phyloP scores from a whole-genome alignment of 192 early-diverging fungal species.

The Physocladia obscura region DNA sequence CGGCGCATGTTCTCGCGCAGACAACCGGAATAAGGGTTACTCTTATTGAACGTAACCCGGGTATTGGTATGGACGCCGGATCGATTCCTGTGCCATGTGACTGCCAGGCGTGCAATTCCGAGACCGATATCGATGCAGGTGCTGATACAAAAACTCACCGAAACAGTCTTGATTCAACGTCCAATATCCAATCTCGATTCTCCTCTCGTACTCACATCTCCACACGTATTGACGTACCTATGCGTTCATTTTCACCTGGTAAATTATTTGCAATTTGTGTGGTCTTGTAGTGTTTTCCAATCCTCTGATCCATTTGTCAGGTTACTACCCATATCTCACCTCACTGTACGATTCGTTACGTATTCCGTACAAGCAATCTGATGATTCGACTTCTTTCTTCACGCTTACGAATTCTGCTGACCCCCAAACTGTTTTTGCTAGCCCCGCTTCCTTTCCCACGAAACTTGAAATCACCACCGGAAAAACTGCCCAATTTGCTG shows the following conservation, averaged over 20 bases:
- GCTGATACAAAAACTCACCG: neutral
- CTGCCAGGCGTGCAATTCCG: conserved; percentile 15
- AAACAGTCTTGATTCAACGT: neutral
- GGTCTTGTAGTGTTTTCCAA: neutral
- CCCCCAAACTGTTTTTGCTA: conserved; percentile 2
- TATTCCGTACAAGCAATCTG: conserved; percentile 30
- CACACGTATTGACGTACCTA: conserved; percentile 54
- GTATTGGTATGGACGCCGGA: conserved; percentile 49
- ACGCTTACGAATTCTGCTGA: neutral
- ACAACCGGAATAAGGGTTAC: neutral
- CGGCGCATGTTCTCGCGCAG: conserved; percentile 43
- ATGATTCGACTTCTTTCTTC: conserved; percentile 48
- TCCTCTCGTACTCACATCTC: too few relatives aligned
- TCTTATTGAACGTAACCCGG: conserved; percentile 5
- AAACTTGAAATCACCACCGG: conserved; percentile 1
- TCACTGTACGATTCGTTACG: conserved; percentile 38
- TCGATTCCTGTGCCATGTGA: conserved; percentile 33
- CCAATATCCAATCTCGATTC: too few relatives aligned
- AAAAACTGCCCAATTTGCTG: neutral
- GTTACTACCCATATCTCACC: conserved; percentile 45
- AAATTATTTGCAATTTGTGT: too few relatives aligned
- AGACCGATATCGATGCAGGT: conserved; percentile 13
- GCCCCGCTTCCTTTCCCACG: conserved; percentile 27
- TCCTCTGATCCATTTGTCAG: neutral
- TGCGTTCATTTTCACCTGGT: conserved; percentile 54